Percentiles rank a stretch among this genome's conserved stretches.
phyloP scores from a whole-genome alignment of 768 basidiomycete species.

The Arthromyces matolae region DNA sequence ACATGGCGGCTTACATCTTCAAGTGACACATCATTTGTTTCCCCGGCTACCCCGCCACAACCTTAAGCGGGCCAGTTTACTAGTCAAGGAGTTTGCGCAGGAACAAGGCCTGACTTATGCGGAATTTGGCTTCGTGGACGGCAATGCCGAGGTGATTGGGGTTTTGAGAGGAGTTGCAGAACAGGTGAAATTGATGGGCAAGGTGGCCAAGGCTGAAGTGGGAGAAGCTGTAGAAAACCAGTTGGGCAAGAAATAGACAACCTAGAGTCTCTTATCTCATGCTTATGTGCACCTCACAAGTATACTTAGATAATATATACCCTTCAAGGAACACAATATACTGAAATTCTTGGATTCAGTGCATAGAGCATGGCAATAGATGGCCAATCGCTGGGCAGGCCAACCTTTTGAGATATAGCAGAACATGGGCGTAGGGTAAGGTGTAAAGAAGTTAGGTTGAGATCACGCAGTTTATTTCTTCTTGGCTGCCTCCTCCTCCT shows the following conservation, averaged over 20 bases:
- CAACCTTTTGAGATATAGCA: conserved; percentile 35
- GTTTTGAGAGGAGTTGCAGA: conserved; percentile 83
- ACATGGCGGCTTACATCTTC: conserved; percentile 96
- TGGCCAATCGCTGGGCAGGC: conserved; percentile 22
- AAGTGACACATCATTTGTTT: conserved; percentile 96
- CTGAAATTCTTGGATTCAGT: conserved; percentile 32
- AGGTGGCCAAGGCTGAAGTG: conserved; percentile 76
- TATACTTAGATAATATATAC: neutral
- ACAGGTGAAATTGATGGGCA: conserved; percentile 78
- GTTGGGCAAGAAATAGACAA: conserved; percentile 19
- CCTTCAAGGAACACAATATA: conserved; percentile 9
- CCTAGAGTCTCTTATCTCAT: conserved; percentile 8
- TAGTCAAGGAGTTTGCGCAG: conserved; percentile 85
- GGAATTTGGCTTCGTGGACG: conserved; percentile 86
- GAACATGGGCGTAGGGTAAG: conserved; percentile 24
- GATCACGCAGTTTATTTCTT: conserved; percentile 62
- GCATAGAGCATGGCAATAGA: conserved; percentile 36
- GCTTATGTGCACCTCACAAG: neutral
- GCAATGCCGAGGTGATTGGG: conserved; percentile 80
- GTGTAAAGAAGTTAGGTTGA: conserved; percentile 23
- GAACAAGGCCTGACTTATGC: conserved; percentile 85
- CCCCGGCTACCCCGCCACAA: conserved; percentile 95
- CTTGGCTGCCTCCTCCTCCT: conserved; percentile 90
- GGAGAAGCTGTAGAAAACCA: conserved; percentile 57
- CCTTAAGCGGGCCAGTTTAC: conserved; percentile 70